phyloP scores from a whole-genome alignment of 2,329 filamentous ascomycete species.

The Beauveria scarabaeidicola region DNA sequence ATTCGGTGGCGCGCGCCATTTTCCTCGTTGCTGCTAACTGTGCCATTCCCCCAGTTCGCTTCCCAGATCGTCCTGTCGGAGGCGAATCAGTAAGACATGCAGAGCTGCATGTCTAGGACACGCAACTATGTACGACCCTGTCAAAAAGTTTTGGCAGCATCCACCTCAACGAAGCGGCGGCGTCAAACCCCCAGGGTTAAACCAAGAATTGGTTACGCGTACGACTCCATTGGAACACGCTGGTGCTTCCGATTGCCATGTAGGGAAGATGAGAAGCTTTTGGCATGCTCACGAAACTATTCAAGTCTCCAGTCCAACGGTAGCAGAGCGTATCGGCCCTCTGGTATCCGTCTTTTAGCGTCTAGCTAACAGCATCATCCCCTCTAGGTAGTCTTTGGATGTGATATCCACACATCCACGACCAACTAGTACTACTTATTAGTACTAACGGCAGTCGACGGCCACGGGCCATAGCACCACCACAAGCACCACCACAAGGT shows the following conservation, averaged over 20 bases:
- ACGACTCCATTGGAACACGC: not conserved
- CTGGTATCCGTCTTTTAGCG: not conserved
- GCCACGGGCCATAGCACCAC: not conserved
- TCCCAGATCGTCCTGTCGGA: slow-evolving; percentile 28
- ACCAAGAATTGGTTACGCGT: not conserved
- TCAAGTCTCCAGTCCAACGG: not conserved
- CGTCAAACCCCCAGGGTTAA: not conserved
- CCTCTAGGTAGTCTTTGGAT: not conserved
- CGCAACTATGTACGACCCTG: slow-evolving; percentile 14
- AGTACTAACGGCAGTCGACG: not conserved
- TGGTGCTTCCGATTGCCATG: not conserved
- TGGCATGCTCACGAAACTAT: not conserved
- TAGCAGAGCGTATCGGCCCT: not conserved
- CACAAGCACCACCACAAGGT: not conserved
- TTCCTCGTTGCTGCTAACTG: not conserved
- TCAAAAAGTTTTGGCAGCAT: not conserved
- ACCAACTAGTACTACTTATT: too few species aligned
- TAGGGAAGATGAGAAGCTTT: not conserved
- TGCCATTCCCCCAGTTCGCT: not conserved
- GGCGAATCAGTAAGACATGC: slow-evolving; percentile 28
- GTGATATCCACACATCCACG: slow-evolving; percentile 2
- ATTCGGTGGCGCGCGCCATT: slow-evolving; percentile 4
- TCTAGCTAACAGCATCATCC: slow-evolving; percentile 1
- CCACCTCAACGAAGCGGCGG: not conserved
- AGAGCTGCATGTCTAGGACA: slow-evolving; percentile 27